These are phyloP conservation scores for Cydonia oblonga DNA, from an alignment of 331 rosid species.

Conservation along the genomic window DNA sequence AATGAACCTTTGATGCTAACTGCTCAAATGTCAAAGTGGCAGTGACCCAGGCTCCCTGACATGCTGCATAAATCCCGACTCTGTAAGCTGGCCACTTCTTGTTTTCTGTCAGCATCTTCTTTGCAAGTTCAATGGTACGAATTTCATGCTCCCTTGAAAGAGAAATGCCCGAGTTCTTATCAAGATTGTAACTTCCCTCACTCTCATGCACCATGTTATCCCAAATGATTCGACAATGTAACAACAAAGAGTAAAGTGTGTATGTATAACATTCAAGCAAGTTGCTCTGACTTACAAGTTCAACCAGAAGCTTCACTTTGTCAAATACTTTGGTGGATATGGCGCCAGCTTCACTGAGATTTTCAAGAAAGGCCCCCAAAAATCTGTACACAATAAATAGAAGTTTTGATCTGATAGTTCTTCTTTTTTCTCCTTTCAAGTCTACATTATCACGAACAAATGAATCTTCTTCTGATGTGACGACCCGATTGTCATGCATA, in stretches of 20 bases:
- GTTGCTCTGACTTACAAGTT: constrained; percentile 29
- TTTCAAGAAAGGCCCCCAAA: constrained; percentile 28
- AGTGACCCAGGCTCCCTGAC: constrained; percentile 47
- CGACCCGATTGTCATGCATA: background rate
- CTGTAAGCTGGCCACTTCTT: constrained; percentile 44
- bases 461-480: constrained; percentile 7
- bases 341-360: constrained; percentile 17
- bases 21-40: constrained; percentile 30
- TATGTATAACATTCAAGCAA: constrained; percentile 20
- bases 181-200: background rate
- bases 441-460: background rate
- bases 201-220: constrained; percentile 18
- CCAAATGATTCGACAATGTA: constrained; percentile 34
- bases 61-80: constrained; percentile 32
- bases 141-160: constrained; percentile 23
- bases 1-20: constrained; percentile 22
- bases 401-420: constrained; percentile 13
- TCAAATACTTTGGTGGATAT: constrained; percentile 13
- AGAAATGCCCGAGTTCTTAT: constrained; percentile 7
- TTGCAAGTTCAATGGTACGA: constrained; percentile 20
- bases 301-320: constrained; percentile 37
- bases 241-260: constrained; percentile 27
- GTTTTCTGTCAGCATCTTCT: constrained; percentile 23
- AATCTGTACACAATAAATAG: constrained; percentile 22
- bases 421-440: constrained; percentile 9